phyloP scores from a whole-genome alignment of 139 green algal genomes.

The Ulvella scutata region DNA sequence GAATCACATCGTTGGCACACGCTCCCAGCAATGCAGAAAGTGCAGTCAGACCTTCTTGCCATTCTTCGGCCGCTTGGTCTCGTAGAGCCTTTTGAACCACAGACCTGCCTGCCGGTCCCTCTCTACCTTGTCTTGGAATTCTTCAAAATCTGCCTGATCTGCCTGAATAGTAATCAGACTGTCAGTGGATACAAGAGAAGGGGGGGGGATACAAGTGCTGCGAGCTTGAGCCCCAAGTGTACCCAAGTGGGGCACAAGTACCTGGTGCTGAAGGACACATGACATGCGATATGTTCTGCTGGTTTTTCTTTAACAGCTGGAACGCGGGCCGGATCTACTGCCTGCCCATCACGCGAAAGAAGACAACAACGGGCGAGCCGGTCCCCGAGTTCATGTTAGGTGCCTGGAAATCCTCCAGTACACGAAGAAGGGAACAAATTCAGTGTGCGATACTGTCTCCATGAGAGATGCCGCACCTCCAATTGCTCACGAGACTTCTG shows the following conservation, averaged over 20 bases:
- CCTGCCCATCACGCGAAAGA: neutral
- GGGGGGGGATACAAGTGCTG: too few relatives aligned
- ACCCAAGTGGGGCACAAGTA: too few relatives aligned
- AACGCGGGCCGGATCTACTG: neutral
- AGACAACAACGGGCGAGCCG: neutral
- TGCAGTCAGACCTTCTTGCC: neutral
- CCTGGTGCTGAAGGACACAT: too few relatives aligned
- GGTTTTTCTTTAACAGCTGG: neutral
- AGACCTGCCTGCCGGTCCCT: neutral
- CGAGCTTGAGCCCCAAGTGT: too few relatives aligned
- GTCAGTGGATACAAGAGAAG: too few relatives aligned
- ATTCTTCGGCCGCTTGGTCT: neutral
- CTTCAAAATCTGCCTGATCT: neutral
- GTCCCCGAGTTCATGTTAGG: too few relatives aligned
- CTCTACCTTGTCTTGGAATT: neutral
- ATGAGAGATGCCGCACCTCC: neutral
- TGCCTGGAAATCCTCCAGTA: too few relatives aligned
- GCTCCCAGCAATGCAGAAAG: neutral
- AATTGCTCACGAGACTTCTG: neutral
- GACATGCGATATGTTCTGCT: neutral
- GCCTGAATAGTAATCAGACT: neutral
- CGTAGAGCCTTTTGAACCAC: constrained; percentile 1
- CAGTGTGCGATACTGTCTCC: neutral
- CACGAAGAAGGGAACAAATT: neutral
- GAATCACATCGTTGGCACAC: too few relatives aligned